A percentile compares a stretch with the other conserved stretches of the same genome.
Conservation (phyloP, 2,329 filamentous ascomycete genomes). For the Endocalyx cinctus region DNA sequence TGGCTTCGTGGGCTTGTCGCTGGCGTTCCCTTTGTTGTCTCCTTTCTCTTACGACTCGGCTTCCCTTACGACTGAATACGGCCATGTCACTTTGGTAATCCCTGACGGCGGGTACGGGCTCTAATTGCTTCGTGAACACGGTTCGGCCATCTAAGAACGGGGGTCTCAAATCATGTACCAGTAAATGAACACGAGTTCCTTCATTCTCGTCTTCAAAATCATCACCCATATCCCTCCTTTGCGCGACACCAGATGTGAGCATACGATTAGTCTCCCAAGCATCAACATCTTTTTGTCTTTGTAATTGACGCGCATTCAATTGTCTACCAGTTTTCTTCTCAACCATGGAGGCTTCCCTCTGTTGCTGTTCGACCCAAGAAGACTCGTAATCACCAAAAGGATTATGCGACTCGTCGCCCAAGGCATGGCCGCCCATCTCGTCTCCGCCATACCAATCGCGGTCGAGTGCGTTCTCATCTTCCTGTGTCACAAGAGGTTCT, state of each 20-base stretch:
- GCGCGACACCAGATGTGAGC: slow-evolving; percentile 92
- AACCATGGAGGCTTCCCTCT: slow-evolving; percentile 66
- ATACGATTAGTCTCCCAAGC: slow-evolving; percentile 99
- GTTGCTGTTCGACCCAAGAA: slow-evolving; percentile 65
- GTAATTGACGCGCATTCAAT: slow-evolving; percentile 68
- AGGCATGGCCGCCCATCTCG: slow-evolving; percentile 73
- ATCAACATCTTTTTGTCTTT: slow-evolving; percentile 91
- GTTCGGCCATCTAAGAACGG: slow-evolving; percentile 93
- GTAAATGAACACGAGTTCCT: slow-evolving; percentile 77
- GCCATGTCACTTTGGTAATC: slow-evolving; percentile 98
- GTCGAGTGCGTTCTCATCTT: slow-evolving; percentile 73
- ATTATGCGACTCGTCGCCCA: slow-evolving; percentile 90
- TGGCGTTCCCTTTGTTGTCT: slow-evolving; percentile 89
- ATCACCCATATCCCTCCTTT: slow-evolving; percentile 73
- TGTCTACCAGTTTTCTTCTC: slow-evolving; percentile 74
- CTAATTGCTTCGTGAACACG: slow-evolving; percentile 94
- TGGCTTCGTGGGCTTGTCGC: slow-evolving; percentile 91
- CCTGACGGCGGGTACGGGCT: slow-evolving; percentile 86
- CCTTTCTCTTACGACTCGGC: slow-evolving; percentile 84
- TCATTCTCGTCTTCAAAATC: slow-evolving; percentile 92
- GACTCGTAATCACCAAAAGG: slow-evolving; percentile 76
- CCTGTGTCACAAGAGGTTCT: slow-evolving; percentile 57
- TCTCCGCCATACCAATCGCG: slow-evolving; percentile 91
- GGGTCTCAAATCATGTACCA: slow-evolving; percentile 89
- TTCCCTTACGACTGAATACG: slow-evolving; percentile 93